phyloP scores from a whole-genome alignment of 495 filamentous ascomycete genomes.

The Hypoxylon cercidicola region DNA sequence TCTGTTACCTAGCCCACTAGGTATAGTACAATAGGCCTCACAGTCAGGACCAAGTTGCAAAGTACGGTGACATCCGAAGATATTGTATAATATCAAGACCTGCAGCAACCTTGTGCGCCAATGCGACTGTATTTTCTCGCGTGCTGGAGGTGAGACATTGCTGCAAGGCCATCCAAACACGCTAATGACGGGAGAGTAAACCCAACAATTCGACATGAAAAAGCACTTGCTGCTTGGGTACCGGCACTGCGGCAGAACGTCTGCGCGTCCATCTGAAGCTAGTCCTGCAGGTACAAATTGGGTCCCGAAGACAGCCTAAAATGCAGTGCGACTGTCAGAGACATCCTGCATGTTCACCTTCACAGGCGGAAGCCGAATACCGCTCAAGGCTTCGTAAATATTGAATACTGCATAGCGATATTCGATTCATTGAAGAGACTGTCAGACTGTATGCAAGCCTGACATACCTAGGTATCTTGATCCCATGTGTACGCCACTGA shows the following conservation, averaged over 20 bases:
- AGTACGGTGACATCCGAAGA: constrained; percentile 14
- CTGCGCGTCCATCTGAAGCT: constrained; percentile 15
- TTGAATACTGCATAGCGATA: constrained; percentile 1
- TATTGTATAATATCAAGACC: constrained; percentile 23
- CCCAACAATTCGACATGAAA: constrained; percentile 20
- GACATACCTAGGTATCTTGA: too few relatives aligned
- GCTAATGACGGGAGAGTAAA: constrained; percentile 14
- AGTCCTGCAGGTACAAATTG: constrained; percentile 34
- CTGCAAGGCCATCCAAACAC: constrained; percentile 8
- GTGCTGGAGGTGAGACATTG: constrained; percentile 33
- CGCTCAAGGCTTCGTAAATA: constrained; percentile 6
- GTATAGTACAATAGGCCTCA: background rate
- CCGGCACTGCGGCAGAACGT: constrained; percentile 18
- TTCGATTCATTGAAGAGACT: constrained; percentile 5
- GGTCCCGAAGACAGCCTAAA: constrained; percentile 36
- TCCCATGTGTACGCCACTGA: too few relatives aligned
- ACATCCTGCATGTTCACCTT: constrained; percentile 31
- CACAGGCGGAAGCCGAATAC: constrained; percentile 16
- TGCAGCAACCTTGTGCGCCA: constrained; percentile 24
- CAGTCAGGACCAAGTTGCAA: background rate
- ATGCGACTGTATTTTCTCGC: constrained; percentile 30
- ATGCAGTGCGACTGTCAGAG: constrained; percentile 35
- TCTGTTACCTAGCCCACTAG: constrained; percentile 7
- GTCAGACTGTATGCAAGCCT: too few relatives aligned
- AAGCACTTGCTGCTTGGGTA: constrained; percentile 3